Evolutionary conservation across 164 flowering plant species (phyloP).

Genomic region (Euptelea pleiosperma): DNA sequence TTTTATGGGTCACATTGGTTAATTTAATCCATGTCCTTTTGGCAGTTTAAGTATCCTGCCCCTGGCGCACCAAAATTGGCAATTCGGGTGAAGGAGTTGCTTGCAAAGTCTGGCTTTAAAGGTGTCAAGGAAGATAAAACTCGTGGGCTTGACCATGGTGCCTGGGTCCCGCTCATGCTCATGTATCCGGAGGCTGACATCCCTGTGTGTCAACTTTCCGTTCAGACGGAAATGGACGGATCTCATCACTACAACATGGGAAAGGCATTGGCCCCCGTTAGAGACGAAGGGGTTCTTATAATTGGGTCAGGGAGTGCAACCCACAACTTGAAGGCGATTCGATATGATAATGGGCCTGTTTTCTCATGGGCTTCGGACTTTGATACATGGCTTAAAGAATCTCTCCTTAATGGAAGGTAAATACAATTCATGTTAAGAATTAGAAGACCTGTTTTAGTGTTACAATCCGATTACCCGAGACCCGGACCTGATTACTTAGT

Average conservation of each 20-base stretch:
- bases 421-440: too few relatives aligned
- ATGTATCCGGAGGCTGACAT: conserved; percentile 88
- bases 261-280: conserved; percentile 67
- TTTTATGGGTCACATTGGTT: too few relatives aligned
- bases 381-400: conserved; percentile 70
- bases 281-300: conserved; percentile 78
- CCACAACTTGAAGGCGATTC: conserved; percentile 54
- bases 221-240: conserved; percentile 50
- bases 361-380: conserved; percentile 73
- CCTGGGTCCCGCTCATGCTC: conserved; percentile 84
- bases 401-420: conserved; percentile 72
- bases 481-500: too few relatives aligned
- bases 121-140: conserved; percentile 49
- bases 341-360: conserved; percentile 4
- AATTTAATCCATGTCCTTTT: too few relatives aligned
- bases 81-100: conserved; percentile 55
- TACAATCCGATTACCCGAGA: too few relatives aligned
- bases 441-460: too few relatives aligned
- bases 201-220: conserved; percentile 79
- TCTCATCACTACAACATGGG: conserved; percentile 80
- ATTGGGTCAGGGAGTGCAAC: conserved; percentile 83
- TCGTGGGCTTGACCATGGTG: conserved; percentile 93
- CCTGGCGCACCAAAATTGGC: conserved; percentile 79
- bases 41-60: conserved; percentile 75
- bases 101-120: conserved; percentile 41